Percentiles rank a stretch among this genome's conserved stretches.
These are phyloP conservation scores for Glycyrrhiza uralensis DNA, from an alignment of 306 rosid species.

Conservation along the genomic window DNA sequence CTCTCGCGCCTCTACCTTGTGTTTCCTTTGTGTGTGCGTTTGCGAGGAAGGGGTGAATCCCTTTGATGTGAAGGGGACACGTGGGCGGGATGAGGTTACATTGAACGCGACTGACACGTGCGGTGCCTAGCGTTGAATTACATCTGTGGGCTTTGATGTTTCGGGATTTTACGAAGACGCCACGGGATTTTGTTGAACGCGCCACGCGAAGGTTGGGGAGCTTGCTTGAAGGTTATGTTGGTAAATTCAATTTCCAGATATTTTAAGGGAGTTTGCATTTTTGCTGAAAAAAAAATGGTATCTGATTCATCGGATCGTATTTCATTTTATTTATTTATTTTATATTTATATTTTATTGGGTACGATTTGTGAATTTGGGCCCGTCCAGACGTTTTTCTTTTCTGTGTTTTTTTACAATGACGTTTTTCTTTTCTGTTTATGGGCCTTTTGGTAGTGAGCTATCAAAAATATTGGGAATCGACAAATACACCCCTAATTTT, in stretches of 20 bases:
- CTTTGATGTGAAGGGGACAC: constrained; percentile 11
- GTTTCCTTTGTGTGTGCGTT: constrained; percentile 49
- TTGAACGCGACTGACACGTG: background rate
- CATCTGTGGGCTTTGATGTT: background rate
- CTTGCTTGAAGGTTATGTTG: background rate
- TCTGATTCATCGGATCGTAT: no score
- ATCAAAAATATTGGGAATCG: no score
- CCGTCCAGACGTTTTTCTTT: no score
- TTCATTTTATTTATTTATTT: no score
- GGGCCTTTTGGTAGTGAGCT: no score
- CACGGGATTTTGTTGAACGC: background rate
- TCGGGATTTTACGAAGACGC: background rate
- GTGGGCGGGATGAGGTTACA: background rate
- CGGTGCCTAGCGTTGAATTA: background rate
- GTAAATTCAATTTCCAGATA: background rate
- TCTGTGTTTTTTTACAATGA: no score
- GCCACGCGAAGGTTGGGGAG: background rate
- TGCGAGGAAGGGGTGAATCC: constrained; percentile 14
- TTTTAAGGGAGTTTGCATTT: no score
- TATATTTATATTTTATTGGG: no score
- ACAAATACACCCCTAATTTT: no score
- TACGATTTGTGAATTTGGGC: no score
- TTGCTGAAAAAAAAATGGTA: background rate
- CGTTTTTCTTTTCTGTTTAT: no score
- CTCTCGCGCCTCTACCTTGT: background rate